phyloP scores from a whole-genome alignment of 441 rosid genomes.

The Cnidoscolus chayamansa region DNA sequence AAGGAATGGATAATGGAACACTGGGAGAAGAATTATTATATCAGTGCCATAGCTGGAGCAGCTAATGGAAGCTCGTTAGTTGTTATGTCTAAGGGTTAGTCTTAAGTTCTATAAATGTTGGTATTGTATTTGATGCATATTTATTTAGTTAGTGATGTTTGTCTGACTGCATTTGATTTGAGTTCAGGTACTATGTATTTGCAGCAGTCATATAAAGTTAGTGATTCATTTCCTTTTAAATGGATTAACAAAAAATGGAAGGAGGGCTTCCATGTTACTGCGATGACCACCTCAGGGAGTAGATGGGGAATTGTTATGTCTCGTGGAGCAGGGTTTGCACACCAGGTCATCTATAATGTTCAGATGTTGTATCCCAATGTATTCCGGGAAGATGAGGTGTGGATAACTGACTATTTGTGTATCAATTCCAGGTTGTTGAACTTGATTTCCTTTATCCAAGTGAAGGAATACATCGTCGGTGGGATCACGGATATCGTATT shows the following conservation, averaged over 20 bases:
- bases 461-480: slow-evolving; percentile 76
- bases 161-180: neutral
- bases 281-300: slow-evolving; percentile 93
- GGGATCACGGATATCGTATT: slow-evolving; percentile 73
- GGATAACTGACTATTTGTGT: neutral
- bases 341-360: slow-evolving; percentile 51
- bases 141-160: neutral
- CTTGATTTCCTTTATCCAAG: slow-evolving; percentile 84
- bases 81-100: slow-evolving; percentile 90
- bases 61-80: slow-evolving; percentile 77
- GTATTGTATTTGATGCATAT: neutral
- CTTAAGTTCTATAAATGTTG: neutral
- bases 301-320: slow-evolving; percentile 98
- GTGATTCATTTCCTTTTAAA: slow-evolving; percentile 80
- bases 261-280: slow-evolving; percentile 84
- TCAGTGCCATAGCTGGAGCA: slow-evolving; percentile 80
- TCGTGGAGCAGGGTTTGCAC: slow-evolving; percentile 74
- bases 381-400: neutral
- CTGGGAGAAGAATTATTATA: slow-evolving; percentile 91
- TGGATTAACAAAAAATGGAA: slow-evolving; percentile 97
- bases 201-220: slow-evolving; percentile 95
- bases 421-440: slow-evolving; percentile 58
- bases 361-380: neutral
- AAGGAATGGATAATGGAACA: slow-evolving; percentile 94
- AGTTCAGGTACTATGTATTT: slow-evolving; percentile 67